Conservation (phyloP, 2,329 filamentous ascomycete species). For the Monosporascus sp. region DNA sequence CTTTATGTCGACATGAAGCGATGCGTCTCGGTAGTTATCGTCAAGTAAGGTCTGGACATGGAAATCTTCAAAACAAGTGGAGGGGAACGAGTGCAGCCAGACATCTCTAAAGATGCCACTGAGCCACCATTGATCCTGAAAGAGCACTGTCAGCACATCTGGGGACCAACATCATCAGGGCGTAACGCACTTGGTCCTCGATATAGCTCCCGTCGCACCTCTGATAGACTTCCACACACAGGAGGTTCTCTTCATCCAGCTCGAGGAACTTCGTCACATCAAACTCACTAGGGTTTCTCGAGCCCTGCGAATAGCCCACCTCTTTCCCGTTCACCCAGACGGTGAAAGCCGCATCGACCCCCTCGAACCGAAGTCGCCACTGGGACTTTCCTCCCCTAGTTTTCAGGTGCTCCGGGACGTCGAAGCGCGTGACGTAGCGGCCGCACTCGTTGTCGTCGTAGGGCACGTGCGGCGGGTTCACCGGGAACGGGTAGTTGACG, state of each 20-base stretch:
- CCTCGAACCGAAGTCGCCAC: conserved; percentile 66
- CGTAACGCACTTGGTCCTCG: conserved; percentile 49
- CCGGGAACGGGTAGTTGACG: conserved; percentile 55
- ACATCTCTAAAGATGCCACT: conserved; percentile 66
- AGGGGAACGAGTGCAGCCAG: conserved; percentile 55
- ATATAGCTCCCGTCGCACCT: conserved; percentile 67
- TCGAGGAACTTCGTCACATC: conserved; percentile 55
- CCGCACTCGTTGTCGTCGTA: conserved; percentile 61
- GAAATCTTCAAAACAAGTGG: conserved; percentile 49
- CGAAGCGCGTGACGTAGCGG: conserved; percentile 55
- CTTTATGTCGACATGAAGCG: conserved; percentile 40
- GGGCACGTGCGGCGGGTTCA: conserved; percentile 60
- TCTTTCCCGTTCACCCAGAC: conserved; percentile 63
- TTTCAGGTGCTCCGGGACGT: conserved; percentile 38
- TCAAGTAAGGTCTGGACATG: conserved; percentile 52
- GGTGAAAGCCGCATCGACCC: conserved; percentile 67
- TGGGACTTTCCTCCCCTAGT: conserved; percentile 38
- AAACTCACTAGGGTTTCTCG: conserved; percentile 67
- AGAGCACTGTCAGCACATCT: not conserved
- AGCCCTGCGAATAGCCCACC: conserved; percentile 68
- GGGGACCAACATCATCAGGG: not conserved
- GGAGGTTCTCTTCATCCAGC: conserved; percentile 40
- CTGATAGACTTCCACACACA: conserved; percentile 67
- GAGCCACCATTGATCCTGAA: conserved; percentile 61
- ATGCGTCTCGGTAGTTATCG: conserved; percentile 46